Conservation (phyloP, 2,329 filamentous ascomycete species). For the Hymenoscyphus fraxineus region DNA sequence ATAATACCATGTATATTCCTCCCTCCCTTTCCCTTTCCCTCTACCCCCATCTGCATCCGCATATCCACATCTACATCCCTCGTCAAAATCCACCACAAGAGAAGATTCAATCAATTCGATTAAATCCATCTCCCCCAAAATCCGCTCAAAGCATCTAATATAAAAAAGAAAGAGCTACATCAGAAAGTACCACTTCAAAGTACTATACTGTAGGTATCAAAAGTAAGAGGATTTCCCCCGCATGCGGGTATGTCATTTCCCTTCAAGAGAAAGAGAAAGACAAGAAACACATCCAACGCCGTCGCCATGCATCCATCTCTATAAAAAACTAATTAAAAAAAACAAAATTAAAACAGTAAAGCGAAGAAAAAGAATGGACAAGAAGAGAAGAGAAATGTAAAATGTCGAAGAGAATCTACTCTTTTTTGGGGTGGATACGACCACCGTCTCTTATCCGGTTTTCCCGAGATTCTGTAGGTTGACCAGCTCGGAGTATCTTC, state of each 20-base stretch:
- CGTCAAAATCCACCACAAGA: too few species aligned
- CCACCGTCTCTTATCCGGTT: conserved; percentile 23
- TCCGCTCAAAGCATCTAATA: background rate
- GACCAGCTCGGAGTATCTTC: conserved; percentile 74
- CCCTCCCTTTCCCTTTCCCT: too few species aligned
- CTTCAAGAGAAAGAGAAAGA: background rate
- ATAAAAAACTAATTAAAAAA: background rate
- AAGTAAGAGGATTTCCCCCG: background rate
- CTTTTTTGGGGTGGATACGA: background rate
- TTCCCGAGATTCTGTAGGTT: conserved; percentile 75
- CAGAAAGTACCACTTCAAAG: background rate
- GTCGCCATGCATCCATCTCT: background rate
- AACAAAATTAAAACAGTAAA: background rate
- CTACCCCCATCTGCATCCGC: too few species aligned
- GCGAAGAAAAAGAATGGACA: background rate
- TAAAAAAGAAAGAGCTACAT: background rate
- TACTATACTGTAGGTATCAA: background rate
- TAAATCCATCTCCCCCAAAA: too few species aligned
- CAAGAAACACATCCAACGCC: background rate
- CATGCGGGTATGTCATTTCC: background rate
- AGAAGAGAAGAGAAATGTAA: background rate
- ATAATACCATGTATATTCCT: too few species aligned
- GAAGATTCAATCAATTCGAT: too few species aligned
- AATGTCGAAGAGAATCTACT: background rate
- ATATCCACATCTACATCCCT: too few species aligned